Evolutionary conservation across 2,329 filamentous ascomycete species (phyloP).

Genomic region (Talaromyces amestolkiae): DNA sequence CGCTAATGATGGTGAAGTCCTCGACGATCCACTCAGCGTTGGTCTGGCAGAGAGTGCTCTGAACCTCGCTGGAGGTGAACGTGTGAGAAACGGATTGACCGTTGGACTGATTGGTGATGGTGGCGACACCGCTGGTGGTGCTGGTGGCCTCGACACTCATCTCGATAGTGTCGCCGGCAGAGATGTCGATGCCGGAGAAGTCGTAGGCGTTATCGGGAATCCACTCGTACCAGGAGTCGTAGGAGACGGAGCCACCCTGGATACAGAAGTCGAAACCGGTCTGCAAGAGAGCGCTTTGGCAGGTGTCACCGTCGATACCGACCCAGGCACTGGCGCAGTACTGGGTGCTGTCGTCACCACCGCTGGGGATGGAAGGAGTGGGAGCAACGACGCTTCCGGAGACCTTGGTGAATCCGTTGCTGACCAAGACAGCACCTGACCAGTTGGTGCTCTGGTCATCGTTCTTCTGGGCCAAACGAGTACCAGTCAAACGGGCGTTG

Average conservation of each 20-base stretch:
- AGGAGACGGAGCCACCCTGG: slow-evolving; percentile 38
- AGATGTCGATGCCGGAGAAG: slow-evolving; percentile 48
- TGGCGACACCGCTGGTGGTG: slow-evolving; percentile 45
- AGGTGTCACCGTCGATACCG: slow-evolving; percentile 61
- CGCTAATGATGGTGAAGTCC: slow-evolving; percentile 46
- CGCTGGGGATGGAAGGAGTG: slow-evolving; percentile 42
- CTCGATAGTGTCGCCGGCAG: slow-evolving; percentile 47
- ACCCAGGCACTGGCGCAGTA: slow-evolving; percentile 54
- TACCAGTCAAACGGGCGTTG: slow-evolving; percentile 28
- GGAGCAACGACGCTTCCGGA: slow-evolving; percentile 52
- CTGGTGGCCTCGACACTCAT: slow-evolving; percentile 43
- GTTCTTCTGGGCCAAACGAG: slow-evolving; percentile 36
- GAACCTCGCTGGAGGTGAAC: slow-evolving; percentile 42
- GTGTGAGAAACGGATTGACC: slow-evolving; percentile 55
- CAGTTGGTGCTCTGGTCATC: slow-evolving; percentile 53
- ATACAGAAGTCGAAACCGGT: slow-evolving; percentile 58
- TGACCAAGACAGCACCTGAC: slow-evolving; percentile 57
- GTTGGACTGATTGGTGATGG: slow-evolving; percentile 53
- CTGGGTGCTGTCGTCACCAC: slow-evolving; percentile 45
- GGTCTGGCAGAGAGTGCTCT: slow-evolving; percentile 51
- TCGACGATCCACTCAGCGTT: slow-evolving; percentile 66
- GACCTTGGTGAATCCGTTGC: slow-evolving; percentile 47
- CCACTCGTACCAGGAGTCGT: slow-evolving; percentile 62
- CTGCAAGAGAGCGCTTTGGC: slow-evolving; percentile 54
- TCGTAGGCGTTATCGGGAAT: slow-evolving; percentile 56